A percentile compares a stretch with the other conserved stretches of the same genome.
Conservation (phyloP, 2,329 filamentous ascomycete genomes). For the Pseudogymnoascus sp. region DNA sequence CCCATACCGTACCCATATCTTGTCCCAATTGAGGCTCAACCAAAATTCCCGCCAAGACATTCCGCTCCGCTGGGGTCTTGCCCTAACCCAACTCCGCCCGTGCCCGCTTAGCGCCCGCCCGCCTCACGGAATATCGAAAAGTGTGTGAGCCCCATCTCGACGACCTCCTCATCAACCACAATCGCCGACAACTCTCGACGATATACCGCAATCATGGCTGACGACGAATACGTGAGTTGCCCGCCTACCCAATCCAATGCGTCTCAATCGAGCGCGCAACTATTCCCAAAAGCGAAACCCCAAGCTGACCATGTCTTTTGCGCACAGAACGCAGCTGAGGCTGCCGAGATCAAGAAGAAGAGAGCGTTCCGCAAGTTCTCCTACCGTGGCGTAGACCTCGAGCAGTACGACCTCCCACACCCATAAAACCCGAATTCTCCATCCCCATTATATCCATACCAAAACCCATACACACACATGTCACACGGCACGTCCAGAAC, state of each 20-base stretch:
- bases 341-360: slow-evolving; percentile 99
- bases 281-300: neutral
- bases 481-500: slow-evolving; percentile 20
- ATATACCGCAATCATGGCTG: slow-evolving; percentile 63
- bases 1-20: too few relatives aligned
- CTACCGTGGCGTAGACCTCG: slow-evolving; percentile 98
- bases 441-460: slow-evolving; percentile 11
- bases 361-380: slow-evolving; percentile 99
- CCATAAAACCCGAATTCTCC: neutral
- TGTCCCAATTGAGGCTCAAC: neutral
- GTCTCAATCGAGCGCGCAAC: neutral
- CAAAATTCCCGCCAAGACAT: neutral
- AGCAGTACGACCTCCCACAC: slow-evolving; percentile 65
- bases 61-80: slow-evolving; percentile 9
- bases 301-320: slow-evolving; percentile 29
- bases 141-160: slow-evolving; percentile 1
- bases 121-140: slow-evolving; percentile 7
- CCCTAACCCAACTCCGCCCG: slow-evolving; percentile 6
- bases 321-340: slow-evolving; percentile 85
- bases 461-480: slow-evolving; percentile 16
- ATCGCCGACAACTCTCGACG: slow-evolving; percentile 17
- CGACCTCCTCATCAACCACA: slow-evolving; percentile 9
- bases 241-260: slow-evolving; percentile 14
- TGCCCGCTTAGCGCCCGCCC: neutral
- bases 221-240: slow-evolving; percentile 65